Evolutionary conservation across 164 flowering plant species (phyloP).

Genomic region (Platanus orientalis): DNA sequence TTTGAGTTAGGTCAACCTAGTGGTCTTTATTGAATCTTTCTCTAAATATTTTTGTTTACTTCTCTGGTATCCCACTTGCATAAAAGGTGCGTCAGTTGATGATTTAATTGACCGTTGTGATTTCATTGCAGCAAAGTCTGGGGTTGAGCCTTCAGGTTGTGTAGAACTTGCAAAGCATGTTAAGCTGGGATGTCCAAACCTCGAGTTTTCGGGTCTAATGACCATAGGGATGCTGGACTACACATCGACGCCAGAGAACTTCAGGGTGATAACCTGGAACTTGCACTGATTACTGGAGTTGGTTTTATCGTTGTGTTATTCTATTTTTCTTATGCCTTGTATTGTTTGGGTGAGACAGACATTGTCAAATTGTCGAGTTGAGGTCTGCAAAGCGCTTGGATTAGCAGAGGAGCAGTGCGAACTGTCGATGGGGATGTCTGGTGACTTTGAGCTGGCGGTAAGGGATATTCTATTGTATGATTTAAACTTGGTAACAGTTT

Average conservation of each 20-base stretch:
- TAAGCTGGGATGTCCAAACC: slow-evolving; percentile 62
- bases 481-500: neutral
- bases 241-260: slow-evolving; percentile 88
- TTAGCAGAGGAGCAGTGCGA: slow-evolving; percentile 74
- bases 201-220: slow-evolving; percentile 88
- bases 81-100: neutral
- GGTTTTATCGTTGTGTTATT: neutral
- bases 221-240: slow-evolving; percentile 96
- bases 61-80: neutral
- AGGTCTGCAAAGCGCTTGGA: slow-evolving; percentile 80
- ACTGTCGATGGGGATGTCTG: slow-evolving; percentile 98
- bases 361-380: slow-evolving; percentile 63
- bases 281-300: neutral
- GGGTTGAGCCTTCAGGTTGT: slow-evolving; percentile 73
- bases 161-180: slow-evolving; percentile 72
- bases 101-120: neutral
- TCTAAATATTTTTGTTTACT: neutral
- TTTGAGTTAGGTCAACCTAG: neutral
- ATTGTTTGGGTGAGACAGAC: slow-evolving; percentile 34
- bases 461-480: slow-evolving; percentile 11
- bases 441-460: slow-evolving; percentile 94
- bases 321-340: slow-evolving; percentile 5
- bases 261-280: slow-evolving; percentile 39
- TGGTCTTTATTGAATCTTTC: neutral
- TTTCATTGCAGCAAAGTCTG: slow-evolving; percentile 70